Evolutionary conservation across 768 basidiomycete genomes (phyloP), one percentile per base, ranked within the genome.

Genomic region (Fistulinella prunicolor): DNA sequence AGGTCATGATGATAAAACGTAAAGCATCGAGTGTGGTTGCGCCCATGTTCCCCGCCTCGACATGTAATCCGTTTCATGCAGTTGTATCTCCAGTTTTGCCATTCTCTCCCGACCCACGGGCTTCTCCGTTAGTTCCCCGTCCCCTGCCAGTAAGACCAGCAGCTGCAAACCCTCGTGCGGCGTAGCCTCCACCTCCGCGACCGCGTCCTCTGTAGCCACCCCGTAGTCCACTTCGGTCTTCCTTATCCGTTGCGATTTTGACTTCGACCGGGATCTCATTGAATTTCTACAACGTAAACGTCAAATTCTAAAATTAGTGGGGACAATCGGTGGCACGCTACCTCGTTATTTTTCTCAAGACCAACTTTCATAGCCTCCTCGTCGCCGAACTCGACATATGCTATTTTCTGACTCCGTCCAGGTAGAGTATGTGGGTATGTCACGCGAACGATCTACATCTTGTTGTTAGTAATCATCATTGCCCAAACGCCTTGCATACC

Each of bases 321-420:
- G 16, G 29, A 23, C 16, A 20, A 68, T 77, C 26, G 10, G 26
- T 5, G 6, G 19, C 10, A 6, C 24, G 17, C 49, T 53, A 92
- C 91, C 66, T 83, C 82, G 21, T 76, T 78, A 54, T 89, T 85
- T 58, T 83, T 86, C 38, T 80, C 83, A 19, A 94, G 69, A 0
- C 86, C 93, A 17, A 74, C 78, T 57, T 81, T 88, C 88, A 94
- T 89, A 9, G 83, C 74, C 38, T 86, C 88, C 59, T 94, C 91
- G 57, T 90, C 88, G 4, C 82, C 86, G 67, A 95, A 96, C 61
- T 95, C 94, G 44, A 96, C 81, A 61, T 92, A 96, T 2, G 83
- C 89, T 47, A 92, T 73, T 55, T 76, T 81, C 46, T 69, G 70
- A 23, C 73, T 68, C 38, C 83, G 79, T 9, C 79, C 78, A 4